phyloP scores from a whole-genome alignment of 2,329 filamentous ascomycete species.

The Spiromastix sp. region DNA sequence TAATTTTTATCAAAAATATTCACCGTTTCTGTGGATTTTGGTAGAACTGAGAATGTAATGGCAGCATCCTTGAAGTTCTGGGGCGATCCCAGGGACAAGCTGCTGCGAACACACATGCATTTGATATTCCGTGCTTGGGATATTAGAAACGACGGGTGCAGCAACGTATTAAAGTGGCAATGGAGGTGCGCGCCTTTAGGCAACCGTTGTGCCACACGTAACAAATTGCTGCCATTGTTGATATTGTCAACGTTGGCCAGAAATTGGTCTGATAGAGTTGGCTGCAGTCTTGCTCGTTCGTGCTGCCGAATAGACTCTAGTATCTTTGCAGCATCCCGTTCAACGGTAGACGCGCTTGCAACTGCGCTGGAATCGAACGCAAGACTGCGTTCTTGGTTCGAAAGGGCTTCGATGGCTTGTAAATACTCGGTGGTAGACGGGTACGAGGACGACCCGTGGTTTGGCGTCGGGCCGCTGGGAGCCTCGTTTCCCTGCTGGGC shows the following conservation, averaged over 20 bases:
- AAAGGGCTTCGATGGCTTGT: not conserved
- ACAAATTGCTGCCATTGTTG: constrained; percentile 3
- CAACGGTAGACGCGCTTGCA: not conserved
- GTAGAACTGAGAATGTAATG: constrained; percentile 5
- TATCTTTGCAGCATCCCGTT: constrained; percentile 1
- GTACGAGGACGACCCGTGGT: not conserved
- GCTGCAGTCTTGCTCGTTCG: not conserved
- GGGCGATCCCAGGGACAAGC: not conserved
- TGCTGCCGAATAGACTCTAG: constrained; percentile 1
- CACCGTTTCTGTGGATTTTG: not conserved
- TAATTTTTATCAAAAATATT: not conserved
- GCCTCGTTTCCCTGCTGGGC: no score
- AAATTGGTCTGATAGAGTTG: not conserved
- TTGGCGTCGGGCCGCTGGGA: not conserved
- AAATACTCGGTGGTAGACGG: not conserved
- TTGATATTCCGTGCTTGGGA: constrained; percentile 1
- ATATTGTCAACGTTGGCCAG: constrained; percentile 3
- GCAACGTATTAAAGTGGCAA: constrained; percentile 5
- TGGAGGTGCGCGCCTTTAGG: constrained; percentile 6
- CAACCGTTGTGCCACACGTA: not conserved
- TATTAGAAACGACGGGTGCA: constrained; percentile 5
- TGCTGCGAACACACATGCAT: constrained; percentile 5
- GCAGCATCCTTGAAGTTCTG: constrained; percentile 1
- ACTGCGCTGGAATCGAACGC: constrained; percentile 2
- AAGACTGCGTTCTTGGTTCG: constrained; percentile 1